Evolutionary conservation across 176 grass and related monocot species (phyloP).

Genomic region (Avena insularis): DNA sequence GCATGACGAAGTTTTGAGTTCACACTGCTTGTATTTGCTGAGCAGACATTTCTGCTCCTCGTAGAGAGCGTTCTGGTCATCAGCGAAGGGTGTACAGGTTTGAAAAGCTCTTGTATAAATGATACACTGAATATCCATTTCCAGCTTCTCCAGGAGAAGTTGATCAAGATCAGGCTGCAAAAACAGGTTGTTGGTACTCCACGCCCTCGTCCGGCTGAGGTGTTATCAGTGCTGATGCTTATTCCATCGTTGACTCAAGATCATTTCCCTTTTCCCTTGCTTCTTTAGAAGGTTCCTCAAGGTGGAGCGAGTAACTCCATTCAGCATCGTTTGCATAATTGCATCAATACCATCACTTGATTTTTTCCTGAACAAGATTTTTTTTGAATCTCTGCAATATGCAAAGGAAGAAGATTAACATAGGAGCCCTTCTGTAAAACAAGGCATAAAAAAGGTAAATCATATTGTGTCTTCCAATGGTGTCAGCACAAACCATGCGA

Average conservation of each 20-base stretch:
- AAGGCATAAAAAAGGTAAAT: not conserved
- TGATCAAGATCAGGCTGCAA: constrained; percentile 58
- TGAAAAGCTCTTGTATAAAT: constrained; percentile 56
- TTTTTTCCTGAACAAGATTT: constrained; percentile 54
- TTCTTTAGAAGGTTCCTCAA: constrained; percentile 41
- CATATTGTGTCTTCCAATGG: not conserved
- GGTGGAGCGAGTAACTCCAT: constrained; percentile 39
- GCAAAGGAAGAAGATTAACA: constrained; percentile 1
- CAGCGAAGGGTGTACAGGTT: constrained; percentile 34
- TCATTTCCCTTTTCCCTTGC: constrained; percentile 42
- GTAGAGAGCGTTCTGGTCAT: constrained; percentile 56
- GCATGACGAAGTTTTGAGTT: constrained; percentile 38
- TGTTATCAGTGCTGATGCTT: constrained; percentile 31
- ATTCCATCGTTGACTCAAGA: constrained; percentile 50
- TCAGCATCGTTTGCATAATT: constrained; percentile 36
- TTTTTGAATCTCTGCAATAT: constrained; percentile 57
- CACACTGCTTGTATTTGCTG: constrained; percentile 46
- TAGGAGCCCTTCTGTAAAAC: not conserved
- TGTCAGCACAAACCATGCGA: not conserved
- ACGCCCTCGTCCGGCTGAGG: not conserved
- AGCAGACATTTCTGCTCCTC: constrained; percentile 54
- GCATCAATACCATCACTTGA: constrained; percentile 39
- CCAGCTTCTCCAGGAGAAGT: constrained; percentile 59
- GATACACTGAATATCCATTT: constrained; percentile 58
- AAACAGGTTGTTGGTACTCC: not conserved